phyloP scores from a whole-genome alignment of 495 filamentous ascomycete genomes.

The Entonaema liquescens region DNA sequence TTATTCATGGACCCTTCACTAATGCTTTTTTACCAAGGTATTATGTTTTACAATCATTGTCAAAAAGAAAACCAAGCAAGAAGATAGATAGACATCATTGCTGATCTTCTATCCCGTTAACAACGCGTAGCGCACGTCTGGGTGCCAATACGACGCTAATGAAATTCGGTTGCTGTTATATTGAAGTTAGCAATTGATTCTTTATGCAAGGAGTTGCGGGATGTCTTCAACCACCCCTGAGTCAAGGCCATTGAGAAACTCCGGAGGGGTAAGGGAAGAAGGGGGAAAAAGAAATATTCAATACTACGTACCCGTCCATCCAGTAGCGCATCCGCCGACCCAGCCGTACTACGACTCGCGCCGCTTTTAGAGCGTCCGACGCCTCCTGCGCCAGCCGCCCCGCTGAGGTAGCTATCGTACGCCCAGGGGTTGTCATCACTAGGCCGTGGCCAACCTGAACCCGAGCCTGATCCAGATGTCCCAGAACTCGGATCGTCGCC shows the following conservation, averaged over 20 bases:
- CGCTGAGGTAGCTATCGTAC: constrained; percentile 14
- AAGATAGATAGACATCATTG: neutral
- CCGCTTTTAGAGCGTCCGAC: constrained; percentile 45
- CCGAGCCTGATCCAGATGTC: constrained; percentile 26
- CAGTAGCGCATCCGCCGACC: constrained; percentile 63
- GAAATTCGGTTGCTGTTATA: constrained; percentile 69
- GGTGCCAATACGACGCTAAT: constrained; percentile 77
- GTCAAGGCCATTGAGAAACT: neutral
- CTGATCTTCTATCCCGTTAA: constrained; percentile 63
- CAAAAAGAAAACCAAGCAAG: neutral
- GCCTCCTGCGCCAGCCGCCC: constrained; percentile 7
- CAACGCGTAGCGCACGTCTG: constrained; percentile 74
- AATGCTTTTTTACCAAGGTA: neutral
- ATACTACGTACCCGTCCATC: constrained; percentile 51
- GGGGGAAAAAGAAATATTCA: neutral
- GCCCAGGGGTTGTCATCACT: constrained; percentile 34
- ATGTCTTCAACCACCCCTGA: neutral
- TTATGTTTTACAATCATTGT: constrained; percentile 6
- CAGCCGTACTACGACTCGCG: constrained; percentile 47
- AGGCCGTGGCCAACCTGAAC: constrained; percentile 21
- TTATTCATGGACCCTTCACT: neutral
- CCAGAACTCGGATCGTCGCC: constrained; percentile 44
- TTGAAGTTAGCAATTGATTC: neutral
- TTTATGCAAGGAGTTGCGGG: neutral
- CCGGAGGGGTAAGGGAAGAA: neutral